Evolutionary conservation across 495 filamentous ascomycete species (phyloP).

Genomic region (Lasiosphaeriaceae sp.): DNA sequence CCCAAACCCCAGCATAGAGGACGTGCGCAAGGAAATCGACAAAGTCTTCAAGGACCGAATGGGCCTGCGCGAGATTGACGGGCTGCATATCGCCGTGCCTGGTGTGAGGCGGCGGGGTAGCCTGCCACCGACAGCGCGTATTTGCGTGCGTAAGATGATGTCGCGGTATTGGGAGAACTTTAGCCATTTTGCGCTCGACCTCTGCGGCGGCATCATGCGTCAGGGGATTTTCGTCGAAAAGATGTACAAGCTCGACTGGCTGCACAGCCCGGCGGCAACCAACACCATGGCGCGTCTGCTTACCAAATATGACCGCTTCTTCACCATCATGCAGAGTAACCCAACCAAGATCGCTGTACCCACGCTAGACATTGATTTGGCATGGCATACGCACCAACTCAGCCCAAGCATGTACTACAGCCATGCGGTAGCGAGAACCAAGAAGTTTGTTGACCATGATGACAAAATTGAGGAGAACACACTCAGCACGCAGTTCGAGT

Average conservation of each 20-base stretch:
- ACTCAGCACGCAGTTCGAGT: slow-evolving; percentile 63
- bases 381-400: slow-evolving; percentile 73
- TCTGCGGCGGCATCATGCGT: slow-evolving; percentile 73
- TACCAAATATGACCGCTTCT: slow-evolving; percentile 66
- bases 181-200: slow-evolving; percentile 66
- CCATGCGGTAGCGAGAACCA: slow-evolving; percentile 41
- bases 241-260: slow-evolving; percentile 76
- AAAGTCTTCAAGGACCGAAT: slow-evolving; percentile 25
- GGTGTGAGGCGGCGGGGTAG: slow-evolving; percentile 10
- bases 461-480: slow-evolving; percentile 70
- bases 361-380: slow-evolving; percentile 84
- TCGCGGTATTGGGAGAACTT: slow-evolving; percentile 75
- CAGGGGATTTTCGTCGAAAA: slow-evolving; percentile 79
- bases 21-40: slow-evolving; percentile 43
- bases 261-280: slow-evolving; percentile 60
- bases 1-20: slow-evolving; percentile 37
- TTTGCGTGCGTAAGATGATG: slow-evolving; percentile 70
- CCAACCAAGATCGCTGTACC: slow-evolving; percentile 60
- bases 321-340: slow-evolving; percentile 58
- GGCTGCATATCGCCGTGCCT: background rate
- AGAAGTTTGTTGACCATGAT: slow-evolving; percentile 74
- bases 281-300: slow-evolving; percentile 66
- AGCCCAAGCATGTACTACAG: slow-evolving; percentile 58
- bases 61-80: slow-evolving; percentile 28
- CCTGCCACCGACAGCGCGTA: slow-evolving; percentile 29